Evolutionary conservation across 78 protist species (phyloP).

Genomic region (Paratrimastix pyriformis): DNA sequence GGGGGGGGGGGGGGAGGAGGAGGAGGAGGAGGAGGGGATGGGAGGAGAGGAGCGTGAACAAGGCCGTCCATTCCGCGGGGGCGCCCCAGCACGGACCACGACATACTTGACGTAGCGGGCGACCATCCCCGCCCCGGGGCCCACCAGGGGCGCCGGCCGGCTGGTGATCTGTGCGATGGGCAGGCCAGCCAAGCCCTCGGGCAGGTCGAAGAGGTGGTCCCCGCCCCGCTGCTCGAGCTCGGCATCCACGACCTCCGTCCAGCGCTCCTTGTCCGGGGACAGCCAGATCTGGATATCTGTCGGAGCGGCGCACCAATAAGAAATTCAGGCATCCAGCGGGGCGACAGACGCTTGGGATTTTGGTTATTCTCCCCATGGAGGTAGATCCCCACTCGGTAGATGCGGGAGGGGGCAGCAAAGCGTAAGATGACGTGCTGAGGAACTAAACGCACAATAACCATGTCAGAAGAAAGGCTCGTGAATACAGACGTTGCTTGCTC

Average conservation of each 20-base stretch:
- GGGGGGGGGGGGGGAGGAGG: neutral
- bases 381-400: slow-evolving; percentile 25
- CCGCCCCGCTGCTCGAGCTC: slow-evolving; percentile 31
- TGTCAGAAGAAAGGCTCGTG: neutral
- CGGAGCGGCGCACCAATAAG: neutral
- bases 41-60: neutral
- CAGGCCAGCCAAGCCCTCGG: neutral
- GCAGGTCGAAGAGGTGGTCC: slow-evolving; percentile 17
- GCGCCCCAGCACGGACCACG: neutral
- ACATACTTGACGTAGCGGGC: neutral
- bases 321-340: too few species aligned
- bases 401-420: neutral
- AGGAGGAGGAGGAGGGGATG: neutral
- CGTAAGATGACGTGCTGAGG: slow-evolving; percentile 19
- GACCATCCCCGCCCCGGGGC: neutral
- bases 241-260: neutral
- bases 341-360: slow-evolving; percentile 12
- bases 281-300: neutral
- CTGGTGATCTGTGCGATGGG: neutral
- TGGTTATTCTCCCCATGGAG: slow-evolving; percentile 29
- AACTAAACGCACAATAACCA: neutral
- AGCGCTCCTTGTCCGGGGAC: neutral
- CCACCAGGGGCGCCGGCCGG: neutral
- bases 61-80: too few species aligned
- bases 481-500: neutral